Conservation (phyloP, 371 early-diverging fungal species). For the Mortierella sp. region DNA sequence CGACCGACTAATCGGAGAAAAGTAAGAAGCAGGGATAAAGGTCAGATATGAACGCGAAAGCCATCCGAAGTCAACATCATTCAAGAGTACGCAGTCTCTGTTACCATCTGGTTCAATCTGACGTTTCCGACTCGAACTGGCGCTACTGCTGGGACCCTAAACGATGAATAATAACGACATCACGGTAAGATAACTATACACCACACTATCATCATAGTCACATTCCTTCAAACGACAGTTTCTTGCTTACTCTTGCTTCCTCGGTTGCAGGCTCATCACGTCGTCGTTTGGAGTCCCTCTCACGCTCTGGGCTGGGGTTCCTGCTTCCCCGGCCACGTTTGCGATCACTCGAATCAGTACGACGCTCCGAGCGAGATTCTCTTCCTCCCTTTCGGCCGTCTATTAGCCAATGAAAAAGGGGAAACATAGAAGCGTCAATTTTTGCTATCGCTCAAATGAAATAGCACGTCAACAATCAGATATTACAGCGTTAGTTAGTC, state of each 20-base stretch:
- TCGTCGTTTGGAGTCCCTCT: slow-evolving; percentile 42
- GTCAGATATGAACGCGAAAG: background rate
- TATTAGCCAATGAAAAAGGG: background rate
- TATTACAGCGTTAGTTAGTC: background rate
- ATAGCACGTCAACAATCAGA: background rate
- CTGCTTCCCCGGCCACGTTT: slow-evolving; percentile 48
- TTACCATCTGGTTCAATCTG: slow-evolving; percentile 41
- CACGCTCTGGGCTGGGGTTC: slow-evolving; percentile 33
- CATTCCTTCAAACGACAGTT: too few species aligned
- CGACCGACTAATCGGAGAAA: slow-evolving; percentile 10
- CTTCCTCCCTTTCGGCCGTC: slow-evolving; percentile 13
- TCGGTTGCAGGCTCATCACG: slow-evolving; percentile 28
- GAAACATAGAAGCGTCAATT: background rate
- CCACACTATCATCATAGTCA: background rate
- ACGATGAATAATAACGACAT: background rate
- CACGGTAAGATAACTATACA: background rate
- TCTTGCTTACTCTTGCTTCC: slow-evolving; percentile 4
- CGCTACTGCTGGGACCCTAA: slow-evolving; percentile 8
- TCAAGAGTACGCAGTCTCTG: background rate
- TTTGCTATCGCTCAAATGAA: background rate
- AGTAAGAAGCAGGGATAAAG: background rate
- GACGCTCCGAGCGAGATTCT: slow-evolving; percentile 36
- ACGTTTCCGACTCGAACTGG: slow-evolving; percentile 39
- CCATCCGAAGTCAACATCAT: background rate
- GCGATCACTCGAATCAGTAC: slow-evolving; percentile 31